Evolutionary conservation across 495 filamentous ascomycete species (phyloP).

Genomic region (Chaetomium fimeti): DNA sequence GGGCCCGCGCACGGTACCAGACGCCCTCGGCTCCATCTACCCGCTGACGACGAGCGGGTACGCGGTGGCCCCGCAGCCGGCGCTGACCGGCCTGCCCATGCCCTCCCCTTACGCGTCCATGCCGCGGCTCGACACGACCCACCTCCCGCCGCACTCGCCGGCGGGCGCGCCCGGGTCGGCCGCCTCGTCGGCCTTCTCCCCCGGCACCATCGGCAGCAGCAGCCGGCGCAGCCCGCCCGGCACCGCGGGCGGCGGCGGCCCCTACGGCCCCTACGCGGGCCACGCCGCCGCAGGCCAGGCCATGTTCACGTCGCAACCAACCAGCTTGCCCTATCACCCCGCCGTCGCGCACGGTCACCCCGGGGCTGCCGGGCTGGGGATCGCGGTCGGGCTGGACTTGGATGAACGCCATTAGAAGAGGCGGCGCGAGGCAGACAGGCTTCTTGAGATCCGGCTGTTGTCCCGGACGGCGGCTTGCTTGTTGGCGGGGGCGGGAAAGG

Average conservation of each 20-base stretch:
- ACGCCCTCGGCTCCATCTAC: slow-evolving; percentile 17
- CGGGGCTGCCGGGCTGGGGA: slow-evolving; percentile 1
- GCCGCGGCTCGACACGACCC: slow-evolving; percentile 21
- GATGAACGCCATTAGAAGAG: not conserved
- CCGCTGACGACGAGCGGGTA: slow-evolving; percentile 9
- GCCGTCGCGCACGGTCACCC: not conserved
- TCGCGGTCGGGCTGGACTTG: slow-evolving; percentile 12
- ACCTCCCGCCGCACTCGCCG: slow-evolving; percentile 18
- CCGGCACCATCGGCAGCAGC: slow-evolving; percentile 10
- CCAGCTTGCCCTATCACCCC: slow-evolving; percentile 13
- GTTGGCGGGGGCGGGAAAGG: no score
- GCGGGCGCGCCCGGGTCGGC: slow-evolving; percentile 16
- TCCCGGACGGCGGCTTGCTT: no score
- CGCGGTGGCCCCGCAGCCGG: slow-evolving; percentile 10
- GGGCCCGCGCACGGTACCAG: slow-evolving; percentile 33
- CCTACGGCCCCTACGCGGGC: not conserved
- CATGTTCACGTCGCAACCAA: slow-evolving; percentile 6
- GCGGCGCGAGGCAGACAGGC: not conserved
- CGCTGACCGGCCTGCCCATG: slow-evolving; percentile 21
- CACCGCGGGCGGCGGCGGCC: not conserved
- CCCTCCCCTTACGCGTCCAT: slow-evolving; percentile 15
- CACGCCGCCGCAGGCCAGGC: not conserved
- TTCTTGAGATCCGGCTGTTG: not conserved
- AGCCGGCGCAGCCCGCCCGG: slow-evolving; percentile 7
- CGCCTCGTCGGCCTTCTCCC: slow-evolving; percentile 24